A percentile compares a stretch with the other conserved stretches of the same genome.
These are phyloP conservation scores for Rhodotorula taiwanensis DNA, from an alignment of 768 basidiomycete genomes.

Conservation along the genomic window DNA sequence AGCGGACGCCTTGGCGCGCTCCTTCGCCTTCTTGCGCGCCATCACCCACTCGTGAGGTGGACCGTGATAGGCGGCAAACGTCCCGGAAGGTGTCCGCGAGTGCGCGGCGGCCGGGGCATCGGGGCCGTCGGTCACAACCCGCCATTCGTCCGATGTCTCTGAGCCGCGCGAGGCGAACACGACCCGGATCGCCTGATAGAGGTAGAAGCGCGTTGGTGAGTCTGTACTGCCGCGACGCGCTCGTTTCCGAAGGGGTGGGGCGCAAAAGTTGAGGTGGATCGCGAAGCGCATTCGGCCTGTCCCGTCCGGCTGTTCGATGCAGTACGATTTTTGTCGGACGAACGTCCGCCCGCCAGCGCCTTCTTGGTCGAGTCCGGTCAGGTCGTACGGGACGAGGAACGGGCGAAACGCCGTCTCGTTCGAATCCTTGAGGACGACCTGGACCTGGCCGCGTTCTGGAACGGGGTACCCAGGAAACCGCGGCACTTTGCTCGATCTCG, in stretches of 20 bases:
- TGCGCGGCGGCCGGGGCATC: not conserved
- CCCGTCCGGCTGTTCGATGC: conserved; percentile 1
- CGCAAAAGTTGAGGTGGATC: conserved; percentile 43
- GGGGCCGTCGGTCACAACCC: conserved; percentile 37
- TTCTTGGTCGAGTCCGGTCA: conserved; percentile 37
- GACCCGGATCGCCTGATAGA: conserved; percentile 41
- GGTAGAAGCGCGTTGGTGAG: conserved; percentile 34
- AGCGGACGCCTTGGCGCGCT: too few species aligned
- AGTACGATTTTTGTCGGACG: conserved; percentile 42
- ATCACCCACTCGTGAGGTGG: conserved; percentile 34
- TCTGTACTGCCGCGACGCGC: not conserved
- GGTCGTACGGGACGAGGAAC: conserved; percentile 44
- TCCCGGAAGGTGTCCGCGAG: not conserved
- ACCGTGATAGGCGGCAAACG: conserved; percentile 10
- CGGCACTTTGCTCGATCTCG: conserved; percentile 13
- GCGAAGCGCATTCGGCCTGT: conserved; percentile 42
- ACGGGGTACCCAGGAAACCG: conserved; percentile 42
- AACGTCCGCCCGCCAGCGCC: conserved; percentile 41
- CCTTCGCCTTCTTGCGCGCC: conserved; percentile 19
- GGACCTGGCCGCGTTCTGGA: conserved; percentile 42
- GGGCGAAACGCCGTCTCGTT: conserved; percentile 43
- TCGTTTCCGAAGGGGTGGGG: conserved; percentile 30
- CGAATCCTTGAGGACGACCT: conserved; percentile 43
- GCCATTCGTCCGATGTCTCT: conserved; percentile 38
- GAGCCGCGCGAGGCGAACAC: conserved; percentile 42